These are phyloP conservation scores for Brettanomyces sp. DNA, from an alignment of 805 yeast genomes.

Conservation along the genomic window DNA sequence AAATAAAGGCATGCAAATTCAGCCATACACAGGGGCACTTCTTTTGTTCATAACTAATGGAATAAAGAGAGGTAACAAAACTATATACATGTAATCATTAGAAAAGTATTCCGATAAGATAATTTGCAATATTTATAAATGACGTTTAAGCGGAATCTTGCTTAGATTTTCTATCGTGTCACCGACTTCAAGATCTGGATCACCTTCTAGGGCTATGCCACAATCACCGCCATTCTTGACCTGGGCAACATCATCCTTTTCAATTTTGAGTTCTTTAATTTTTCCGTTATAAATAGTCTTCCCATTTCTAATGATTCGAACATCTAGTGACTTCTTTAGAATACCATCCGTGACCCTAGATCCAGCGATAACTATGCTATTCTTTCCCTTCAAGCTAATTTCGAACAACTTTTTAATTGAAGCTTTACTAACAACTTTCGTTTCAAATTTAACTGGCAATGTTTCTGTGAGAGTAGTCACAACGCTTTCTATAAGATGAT, in stretches of 20 bases:
- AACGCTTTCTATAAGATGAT: constrained; percentile 80
- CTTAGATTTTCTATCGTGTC: constrained; percentile 71
- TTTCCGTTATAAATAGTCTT: constrained; percentile 28
- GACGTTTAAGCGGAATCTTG: constrained; percentile 49
- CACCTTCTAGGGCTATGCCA: constrained; percentile 60
- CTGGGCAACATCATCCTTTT: constrained; percentile 68
- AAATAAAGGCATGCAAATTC: too few relatives aligned
- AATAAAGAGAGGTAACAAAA: neutral
- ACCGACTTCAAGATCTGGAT: constrained; percentile 36
- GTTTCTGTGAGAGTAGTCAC: constrained; percentile 49
- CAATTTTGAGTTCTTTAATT: constrained; percentile 67
- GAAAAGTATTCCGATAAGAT: too few relatives aligned
- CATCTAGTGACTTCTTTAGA: constrained; percentile 45
- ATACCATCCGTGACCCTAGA: constrained; percentile 68
- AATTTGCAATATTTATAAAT: constrained; percentile 23
- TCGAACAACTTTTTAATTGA: constrained; percentile 64
- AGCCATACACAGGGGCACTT: too few relatives aligned
- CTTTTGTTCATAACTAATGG: neutral
- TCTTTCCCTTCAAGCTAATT: constrained; percentile 50
- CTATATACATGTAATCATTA: constrained; percentile 1
- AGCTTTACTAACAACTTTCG: constrained; percentile 56
- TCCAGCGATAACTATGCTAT: constrained; percentile 68
- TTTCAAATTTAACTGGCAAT: constrained; percentile 58
- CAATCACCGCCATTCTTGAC: constrained; percentile 85
- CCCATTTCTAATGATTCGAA: constrained; percentile 39